Percentiles rank a stretch among this genome's conserved stretches.
These are phyloP conservation scores for Gastrodia elata DNA, from an alignment of 106 monocot species.

Conservation along the genomic window DNA sequence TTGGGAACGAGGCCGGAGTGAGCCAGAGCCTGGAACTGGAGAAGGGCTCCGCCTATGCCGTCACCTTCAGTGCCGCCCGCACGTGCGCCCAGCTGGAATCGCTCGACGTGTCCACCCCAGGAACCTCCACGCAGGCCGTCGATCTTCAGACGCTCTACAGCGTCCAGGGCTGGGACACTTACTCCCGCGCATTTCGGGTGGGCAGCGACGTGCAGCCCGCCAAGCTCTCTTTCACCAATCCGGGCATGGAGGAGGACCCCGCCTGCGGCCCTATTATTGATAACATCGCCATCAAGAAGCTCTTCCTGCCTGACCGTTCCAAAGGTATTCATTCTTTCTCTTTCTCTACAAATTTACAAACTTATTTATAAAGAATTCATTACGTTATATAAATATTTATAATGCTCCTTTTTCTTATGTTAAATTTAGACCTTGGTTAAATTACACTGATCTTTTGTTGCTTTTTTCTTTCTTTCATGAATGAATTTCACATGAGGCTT, in stretches of 20 bases:
- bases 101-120: constrained; percentile 56
- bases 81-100: constrained; percentile 94
- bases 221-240: constrained; percentile 51
- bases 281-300: constrained; percentile 81
- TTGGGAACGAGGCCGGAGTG: constrained; percentile 87
- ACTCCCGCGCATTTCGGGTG: constrained; percentile 53
- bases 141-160: constrained; percentile 96
- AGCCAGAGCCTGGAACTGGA: constrained; percentile 51
- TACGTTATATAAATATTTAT: too few species aligned
- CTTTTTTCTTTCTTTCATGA: too few species aligned
- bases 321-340: constrained; percentile 33
- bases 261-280: constrained; percentile 91
- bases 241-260: constrained; percentile 95
- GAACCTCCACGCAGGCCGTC: constrained; percentile 28
- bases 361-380: too few species aligned
- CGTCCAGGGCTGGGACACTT: constrained; percentile 90
- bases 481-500: too few species aligned
- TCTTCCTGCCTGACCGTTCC: constrained; percentile 58
- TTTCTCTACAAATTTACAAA: too few species aligned
- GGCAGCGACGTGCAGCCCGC: constrained; percentile 12
- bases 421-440: too few species aligned
- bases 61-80: constrained; percentile 88
- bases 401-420: too few species aligned
- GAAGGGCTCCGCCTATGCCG: constrained; percentile 60
- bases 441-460: too few species aligned